Evolutionary conservation across 768 basidiomycete genomes (phyloP).

Genomic region (Russula virescens): DNA sequence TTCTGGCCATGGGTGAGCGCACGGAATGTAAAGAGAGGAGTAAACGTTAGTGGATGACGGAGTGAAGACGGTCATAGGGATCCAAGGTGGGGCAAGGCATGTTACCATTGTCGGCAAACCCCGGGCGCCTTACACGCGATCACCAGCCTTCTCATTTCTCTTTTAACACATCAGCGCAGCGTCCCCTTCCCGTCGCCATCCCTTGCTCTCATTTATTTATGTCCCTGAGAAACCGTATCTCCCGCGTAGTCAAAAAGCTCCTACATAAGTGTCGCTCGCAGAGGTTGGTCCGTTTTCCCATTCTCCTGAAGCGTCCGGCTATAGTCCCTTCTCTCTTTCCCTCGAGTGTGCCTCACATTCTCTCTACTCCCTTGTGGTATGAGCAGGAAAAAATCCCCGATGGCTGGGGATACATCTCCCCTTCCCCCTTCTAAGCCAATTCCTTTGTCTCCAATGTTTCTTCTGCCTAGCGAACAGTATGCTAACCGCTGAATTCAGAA

Average conservation of each 20-base stretch:
- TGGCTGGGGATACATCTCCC: neutral
- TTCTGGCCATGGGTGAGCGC: no score
- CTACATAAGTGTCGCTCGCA: neutral
- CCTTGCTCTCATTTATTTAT: constrained; percentile 4
- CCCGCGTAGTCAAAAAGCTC: constrained; percentile 5
- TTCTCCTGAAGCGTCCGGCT: neutral
- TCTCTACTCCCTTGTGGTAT: neutral
- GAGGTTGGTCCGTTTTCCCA: neutral
- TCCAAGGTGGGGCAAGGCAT: no score
- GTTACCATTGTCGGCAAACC: no score
- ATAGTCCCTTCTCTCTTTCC: no score
- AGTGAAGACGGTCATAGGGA: no score
- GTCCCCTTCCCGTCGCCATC: neutral
- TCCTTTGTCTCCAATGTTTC: neutral
- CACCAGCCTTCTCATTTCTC: neutral
- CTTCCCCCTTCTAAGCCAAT: neutral
- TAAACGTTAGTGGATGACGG: no score
- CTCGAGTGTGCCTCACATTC: neutral
- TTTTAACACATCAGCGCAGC: neutral
- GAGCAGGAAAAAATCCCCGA: neutral
- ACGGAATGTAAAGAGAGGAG: neutral
- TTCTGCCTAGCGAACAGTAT: neutral
- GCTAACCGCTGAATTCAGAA: constrained; percentile 1
- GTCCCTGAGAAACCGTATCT: neutral
- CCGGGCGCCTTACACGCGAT: neutral